Evolutionary conservation across 1,139 yeast genomes (phyloP).

Genomic region (Lodderomyces oxycetoniae): DNA sequence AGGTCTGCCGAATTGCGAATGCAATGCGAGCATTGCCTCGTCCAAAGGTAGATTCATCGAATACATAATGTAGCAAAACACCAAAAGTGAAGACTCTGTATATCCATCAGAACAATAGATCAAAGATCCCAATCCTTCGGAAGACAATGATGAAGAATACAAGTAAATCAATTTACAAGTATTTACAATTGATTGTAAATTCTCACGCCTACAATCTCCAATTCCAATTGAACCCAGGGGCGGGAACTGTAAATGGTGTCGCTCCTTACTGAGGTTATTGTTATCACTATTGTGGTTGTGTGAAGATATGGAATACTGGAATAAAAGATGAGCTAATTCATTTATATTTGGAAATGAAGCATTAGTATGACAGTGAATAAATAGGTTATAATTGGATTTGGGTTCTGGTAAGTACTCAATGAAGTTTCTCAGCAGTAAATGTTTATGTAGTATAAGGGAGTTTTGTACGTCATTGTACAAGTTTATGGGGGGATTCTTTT

Average conservation of each 20-base stretch:
- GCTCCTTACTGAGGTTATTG: slow-evolving; percentile 19
- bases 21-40: slow-evolving; percentile 55
- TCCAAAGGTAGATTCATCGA: slow-evolving; percentile 51
- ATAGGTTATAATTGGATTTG: slow-evolving; percentile 36
- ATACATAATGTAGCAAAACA: slow-evolving; percentile 68
- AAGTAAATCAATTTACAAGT: slow-evolving; percentile 56
- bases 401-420: slow-evolving; percentile 29
- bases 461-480: slow-evolving; percentile 45
- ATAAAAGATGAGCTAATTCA: slow-evolving; percentile 34
- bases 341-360: slow-evolving; percentile 50
- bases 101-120: slow-evolving; percentile 88
- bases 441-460: slow-evolving; percentile 13
- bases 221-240: slow-evolving; percentile 78
- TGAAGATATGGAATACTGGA: slow-evolving; percentile 27
- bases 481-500: slow-evolving; percentile 17
- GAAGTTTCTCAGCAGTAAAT: slow-evolving; percentile 3
- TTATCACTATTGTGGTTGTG: too few species aligned
- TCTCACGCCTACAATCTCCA: slow-evolving; percentile 59
- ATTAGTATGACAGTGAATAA: slow-evolving; percentile 47
- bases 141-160: slow-evolving; percentile 28
- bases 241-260: slow-evolving; percentile 60
- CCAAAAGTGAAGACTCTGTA: slow-evolving; percentile 78
- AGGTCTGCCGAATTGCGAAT: slow-evolving; percentile 63
- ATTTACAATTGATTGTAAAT: slow-evolving; percentile 55
- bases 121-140: slow-evolving; percentile 29